phyloP scores from a whole-genome alignment of 225 moss, liverwort and hornwort genomes.

The Marchantia polymorpha region DNA sequence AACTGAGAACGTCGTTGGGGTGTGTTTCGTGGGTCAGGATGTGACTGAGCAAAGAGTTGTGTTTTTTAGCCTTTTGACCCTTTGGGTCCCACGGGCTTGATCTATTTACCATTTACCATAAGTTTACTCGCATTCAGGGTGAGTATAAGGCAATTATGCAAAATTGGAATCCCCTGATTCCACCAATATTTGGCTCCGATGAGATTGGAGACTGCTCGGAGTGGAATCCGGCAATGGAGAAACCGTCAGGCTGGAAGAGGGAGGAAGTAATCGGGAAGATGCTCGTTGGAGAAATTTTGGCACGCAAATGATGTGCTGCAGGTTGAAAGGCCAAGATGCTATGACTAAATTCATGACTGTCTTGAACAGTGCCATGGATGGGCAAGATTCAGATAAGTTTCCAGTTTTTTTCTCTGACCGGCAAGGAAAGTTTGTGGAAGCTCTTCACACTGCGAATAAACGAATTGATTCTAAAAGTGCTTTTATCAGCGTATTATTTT shows the following conservation, averaged over 20 bases:
- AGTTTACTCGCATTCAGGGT: constrained; percentile 54
- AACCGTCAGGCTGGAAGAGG: constrained; percentile 47
- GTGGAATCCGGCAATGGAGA: constrained; percentile 56
- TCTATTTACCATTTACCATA: no score
- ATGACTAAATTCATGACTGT: constrained; percentile 55
- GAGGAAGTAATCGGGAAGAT: constrained; percentile 51
- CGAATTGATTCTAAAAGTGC: constrained; percentile 41
- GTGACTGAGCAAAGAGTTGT: constrained; percentile 51
- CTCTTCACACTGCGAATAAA: constrained; percentile 48
- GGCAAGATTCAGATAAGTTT: constrained; percentile 51
- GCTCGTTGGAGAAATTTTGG: constrained; percentile 49
- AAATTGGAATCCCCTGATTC: constrained; percentile 48
- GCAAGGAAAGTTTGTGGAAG: constrained; percentile 48
- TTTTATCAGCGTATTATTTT: constrained; percentile 49
- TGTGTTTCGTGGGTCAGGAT: constrained; percentile 52
- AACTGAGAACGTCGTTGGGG: constrained; percentile 49
- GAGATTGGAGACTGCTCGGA: constrained; percentile 48
- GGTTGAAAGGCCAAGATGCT: constrained; percentile 50
- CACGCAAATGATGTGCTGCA: constrained; percentile 53
- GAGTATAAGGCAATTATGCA: constrained; percentile 55
- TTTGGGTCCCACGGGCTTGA: no score
- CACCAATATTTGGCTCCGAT: constrained; percentile 50
- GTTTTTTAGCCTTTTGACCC: no score
- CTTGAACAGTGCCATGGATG: constrained; percentile 48
- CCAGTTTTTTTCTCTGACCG: constrained; percentile 50